These are phyloP conservation scores for Alisma plantagoaquatica DNA, from an alignment of 106 monocot species.

Conservation along the genomic window DNA sequence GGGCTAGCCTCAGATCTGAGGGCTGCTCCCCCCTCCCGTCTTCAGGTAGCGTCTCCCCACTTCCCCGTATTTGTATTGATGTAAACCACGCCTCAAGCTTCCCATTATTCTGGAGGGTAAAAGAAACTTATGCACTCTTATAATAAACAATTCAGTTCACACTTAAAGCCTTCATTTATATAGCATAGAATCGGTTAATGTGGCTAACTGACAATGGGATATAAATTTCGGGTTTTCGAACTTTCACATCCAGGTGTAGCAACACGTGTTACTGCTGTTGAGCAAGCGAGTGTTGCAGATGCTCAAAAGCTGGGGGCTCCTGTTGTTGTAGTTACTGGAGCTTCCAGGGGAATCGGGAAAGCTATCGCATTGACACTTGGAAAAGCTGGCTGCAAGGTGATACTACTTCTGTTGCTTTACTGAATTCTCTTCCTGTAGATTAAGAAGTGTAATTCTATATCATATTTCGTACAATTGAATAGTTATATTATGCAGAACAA, in stretches of 20 bases:
- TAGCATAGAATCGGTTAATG: too few relatives aligned
- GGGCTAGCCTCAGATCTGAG: neutral
- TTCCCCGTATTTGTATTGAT: too few relatives aligned
- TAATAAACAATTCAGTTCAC: too few relatives aligned
- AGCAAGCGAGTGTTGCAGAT: slow-evolving; percentile 34
- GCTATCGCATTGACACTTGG: slow-evolving; percentile 76
- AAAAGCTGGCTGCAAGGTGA: slow-evolving; percentile 98
- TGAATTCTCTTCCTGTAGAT: neutral
- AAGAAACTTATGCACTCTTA: too few relatives aligned
- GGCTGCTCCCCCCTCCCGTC: neutral
- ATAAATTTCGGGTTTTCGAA: slow-evolving; percentile 1
- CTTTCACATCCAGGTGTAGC: slow-evolving; percentile 34
- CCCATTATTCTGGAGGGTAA: too few relatives aligned
- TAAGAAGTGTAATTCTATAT: neutral
- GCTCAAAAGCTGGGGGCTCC: slow-evolving; percentile 45
- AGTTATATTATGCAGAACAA: neutral
- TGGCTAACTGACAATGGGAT: neutral
- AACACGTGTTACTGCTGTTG: slow-evolving; percentile 37
- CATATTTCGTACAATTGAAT: neutral
- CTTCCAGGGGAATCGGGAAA: slow-evolving; percentile 94
- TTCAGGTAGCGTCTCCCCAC: too few relatives aligned
- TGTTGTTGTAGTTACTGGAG: slow-evolving; percentile 83
- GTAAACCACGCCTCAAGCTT: too few relatives aligned
- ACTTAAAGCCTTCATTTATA: too few relatives aligned
- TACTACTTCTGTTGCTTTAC: too few relatives aligned